Percentiles rank a stretch among this genome's conserved stretches.
Conservation (phyloP, 2,329 filamentous ascomycete species). For the Xylaria hypoxylon region DNA sequence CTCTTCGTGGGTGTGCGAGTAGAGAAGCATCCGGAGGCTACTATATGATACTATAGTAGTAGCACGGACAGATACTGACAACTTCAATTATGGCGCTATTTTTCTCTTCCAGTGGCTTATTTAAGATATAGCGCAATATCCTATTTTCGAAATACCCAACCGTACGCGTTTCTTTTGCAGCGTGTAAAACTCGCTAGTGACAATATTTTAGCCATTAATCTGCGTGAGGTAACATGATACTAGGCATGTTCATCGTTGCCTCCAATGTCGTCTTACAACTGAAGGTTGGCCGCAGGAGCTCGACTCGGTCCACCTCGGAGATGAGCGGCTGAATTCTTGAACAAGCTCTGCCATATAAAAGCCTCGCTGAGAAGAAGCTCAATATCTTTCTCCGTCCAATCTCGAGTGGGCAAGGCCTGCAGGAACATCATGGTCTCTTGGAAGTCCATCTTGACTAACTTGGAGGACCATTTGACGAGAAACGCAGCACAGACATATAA, state of each 20-base stretch:
- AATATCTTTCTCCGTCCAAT: conserved; percentile 98
- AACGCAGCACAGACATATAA: conserved; percentile 98
- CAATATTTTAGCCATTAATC: neutral
- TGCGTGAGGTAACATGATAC: neutral
- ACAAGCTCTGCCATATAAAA: conserved; percentile 98
- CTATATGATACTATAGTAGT: neutral
- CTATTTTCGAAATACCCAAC: neutral
- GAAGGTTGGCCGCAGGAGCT: conserved; percentile 56
- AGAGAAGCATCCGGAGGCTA: too few species aligned
- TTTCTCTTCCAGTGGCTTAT: neutral
- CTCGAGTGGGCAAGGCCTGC: conserved; percentile 89
- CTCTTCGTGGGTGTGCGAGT: neutral
- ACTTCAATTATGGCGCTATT: neutral
- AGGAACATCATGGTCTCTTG: conserved; percentile 99
- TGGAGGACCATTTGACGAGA: conserved; percentile 97
- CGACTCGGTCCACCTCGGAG: conserved; percentile 67
- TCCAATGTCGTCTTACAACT: conserved; percentile 45
- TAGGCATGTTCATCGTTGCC: neutral
- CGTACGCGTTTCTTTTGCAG: neutral
- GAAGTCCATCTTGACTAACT: conserved; percentile 96
- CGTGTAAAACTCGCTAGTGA: neutral
- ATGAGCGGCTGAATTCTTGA: conserved; percentile 93
- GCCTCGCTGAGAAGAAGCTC: conserved; percentile 95
- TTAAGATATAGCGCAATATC: neutral
- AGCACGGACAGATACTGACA: neutral